A percentile compares a stretch with the other conserved stretches of the same genome.
phyloP scores from a whole-genome alignment of 2,329 filamentous ascomycete genomes.

The Diplodia scrobiculata region DNA sequence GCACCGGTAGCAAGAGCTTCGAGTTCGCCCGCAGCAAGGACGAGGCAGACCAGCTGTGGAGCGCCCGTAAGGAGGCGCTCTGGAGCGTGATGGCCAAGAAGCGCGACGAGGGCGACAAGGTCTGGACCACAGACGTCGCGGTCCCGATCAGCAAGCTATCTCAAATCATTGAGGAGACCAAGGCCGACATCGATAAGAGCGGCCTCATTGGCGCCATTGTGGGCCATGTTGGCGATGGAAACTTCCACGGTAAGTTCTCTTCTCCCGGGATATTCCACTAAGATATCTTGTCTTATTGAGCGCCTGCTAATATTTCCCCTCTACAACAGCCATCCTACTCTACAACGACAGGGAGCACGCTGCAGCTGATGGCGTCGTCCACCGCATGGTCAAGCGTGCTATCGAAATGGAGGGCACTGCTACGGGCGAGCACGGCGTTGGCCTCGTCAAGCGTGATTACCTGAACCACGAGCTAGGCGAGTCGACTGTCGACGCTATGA shows the following conservation, averaged over 20 bases:
- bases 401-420: slow-evolving; percentile 84
- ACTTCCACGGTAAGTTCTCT: slow-evolving; percentile 64
- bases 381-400: slow-evolving; percentile 82
- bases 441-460: slow-evolving; percentile 82
- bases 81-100: slow-evolving; percentile 71
- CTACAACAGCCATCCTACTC: slow-evolving; percentile 58
- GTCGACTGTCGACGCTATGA: slow-evolving; percentile 77
- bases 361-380: slow-evolving; percentile 70
- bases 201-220: slow-evolving; percentile 68
- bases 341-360: slow-evolving; percentile 67
- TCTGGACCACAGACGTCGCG: slow-evolving; percentile 81
- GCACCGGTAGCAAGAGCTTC: slow-evolving; percentile 65
- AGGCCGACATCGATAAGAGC: slow-evolving; percentile 63
- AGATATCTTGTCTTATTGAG: neutral
- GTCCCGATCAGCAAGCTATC: slow-evolving; percentile 72
- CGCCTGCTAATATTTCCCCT: neutral
- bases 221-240: slow-evolving; percentile 74
- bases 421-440: slow-evolving; percentile 82
- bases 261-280: slow-evolving; percentile 23
- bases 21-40: slow-evolving; percentile 67
- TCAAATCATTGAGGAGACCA: slow-evolving; percentile 76
- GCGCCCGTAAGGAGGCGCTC: slow-evolving; percentile 71
- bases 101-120: slow-evolving; percentile 57
- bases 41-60: slow-evolving; percentile 72
- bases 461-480: slow-evolving; percentile 75